Evolutionary conservation across 1,139 yeast species (phyloP).

Genomic region (Yamadazyma conglobata): DNA sequence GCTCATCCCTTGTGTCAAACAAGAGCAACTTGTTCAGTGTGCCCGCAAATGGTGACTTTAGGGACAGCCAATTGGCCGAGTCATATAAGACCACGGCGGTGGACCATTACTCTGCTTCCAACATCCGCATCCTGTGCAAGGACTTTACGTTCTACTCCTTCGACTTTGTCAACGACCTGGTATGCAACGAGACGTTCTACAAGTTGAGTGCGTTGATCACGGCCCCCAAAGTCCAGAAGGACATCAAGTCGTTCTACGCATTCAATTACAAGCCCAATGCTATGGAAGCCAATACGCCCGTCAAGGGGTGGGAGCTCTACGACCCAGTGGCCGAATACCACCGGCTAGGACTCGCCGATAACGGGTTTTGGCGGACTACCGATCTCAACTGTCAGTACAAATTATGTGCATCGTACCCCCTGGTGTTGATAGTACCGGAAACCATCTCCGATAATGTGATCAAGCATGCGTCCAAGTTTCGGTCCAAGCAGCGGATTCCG

Average conservation of each 20-base stretch:
- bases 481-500: constrained; percentile 86
- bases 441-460: constrained; percentile 77
- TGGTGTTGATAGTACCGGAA: constrained; percentile 61
- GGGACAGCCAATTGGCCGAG: constrained; percentile 14
- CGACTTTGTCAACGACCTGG: constrained; percentile 59
- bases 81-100: constrained; percentile 14
- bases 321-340: constrained; percentile 60
- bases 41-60: constrained; percentile 7
- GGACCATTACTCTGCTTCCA: constrained; percentile 50
- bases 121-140: constrained; percentile 69
- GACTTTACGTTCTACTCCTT: constrained; percentile 85
- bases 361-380: constrained; percentile 65
- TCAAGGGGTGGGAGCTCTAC: constrained; percentile 72
- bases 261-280: constrained; percentile 47
- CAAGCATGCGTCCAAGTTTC: constrained; percentile 75
- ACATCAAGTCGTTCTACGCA: constrained; percentile 45
- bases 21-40: constrained; percentile 9
- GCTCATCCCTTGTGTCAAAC: constrained; percentile 37
- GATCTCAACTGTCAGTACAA: constrained; percentile 59
- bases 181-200: constrained; percentile 70
- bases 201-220: constrained; percentile 64
- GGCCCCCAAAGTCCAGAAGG: constrained; percentile 28
- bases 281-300: constrained; percentile 59
- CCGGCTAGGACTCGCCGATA: constrained; percentile 51
- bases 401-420: constrained; percentile 78